Conservation (phyloP, 345 rosid genomes). For the Sisymbrium irio region DNA sequence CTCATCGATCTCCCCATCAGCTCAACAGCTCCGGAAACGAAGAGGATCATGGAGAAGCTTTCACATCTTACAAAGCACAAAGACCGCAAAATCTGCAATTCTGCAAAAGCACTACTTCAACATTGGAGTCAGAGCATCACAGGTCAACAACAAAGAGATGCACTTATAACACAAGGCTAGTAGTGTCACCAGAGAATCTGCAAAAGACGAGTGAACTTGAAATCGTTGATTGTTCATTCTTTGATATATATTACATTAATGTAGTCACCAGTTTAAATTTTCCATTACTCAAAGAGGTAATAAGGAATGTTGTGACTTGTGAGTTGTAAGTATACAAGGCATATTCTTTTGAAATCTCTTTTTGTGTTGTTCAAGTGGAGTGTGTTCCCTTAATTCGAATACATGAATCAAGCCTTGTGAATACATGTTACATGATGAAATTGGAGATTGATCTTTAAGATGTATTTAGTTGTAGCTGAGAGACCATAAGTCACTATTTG, state of each 20-base stretch:
- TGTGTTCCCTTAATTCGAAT: not conserved
- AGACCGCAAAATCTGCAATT: constrained; percentile 2
- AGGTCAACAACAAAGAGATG: not conserved
- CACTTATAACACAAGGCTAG: not conserved
- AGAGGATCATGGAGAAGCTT: constrained; percentile 2
- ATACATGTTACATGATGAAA: no score
- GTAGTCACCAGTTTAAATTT: not conserved
- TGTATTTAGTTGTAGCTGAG: not conserved
- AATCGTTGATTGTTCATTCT: not conserved
- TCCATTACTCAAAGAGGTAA: not conserved
- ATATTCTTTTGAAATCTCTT: not conserved
- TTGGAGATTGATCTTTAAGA: not conserved
- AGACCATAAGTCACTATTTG: no score
- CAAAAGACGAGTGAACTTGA: not conserved
- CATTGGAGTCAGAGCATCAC: constrained; percentile 12
- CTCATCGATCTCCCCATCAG: not conserved
- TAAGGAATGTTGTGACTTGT: no score
- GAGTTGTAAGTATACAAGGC: not conserved
- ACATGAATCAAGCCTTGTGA: no score
- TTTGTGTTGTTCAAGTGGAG: not conserved
- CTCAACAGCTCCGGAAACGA: not conserved
- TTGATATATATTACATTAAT: not conserved
- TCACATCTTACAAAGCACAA: not conserved
- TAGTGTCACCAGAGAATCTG: no score
- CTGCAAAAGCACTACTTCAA: not conserved